phyloP scores from a whole-genome alignment of 768 basidiomycete species.

The Hemileccinum rubropunctum region DNA sequence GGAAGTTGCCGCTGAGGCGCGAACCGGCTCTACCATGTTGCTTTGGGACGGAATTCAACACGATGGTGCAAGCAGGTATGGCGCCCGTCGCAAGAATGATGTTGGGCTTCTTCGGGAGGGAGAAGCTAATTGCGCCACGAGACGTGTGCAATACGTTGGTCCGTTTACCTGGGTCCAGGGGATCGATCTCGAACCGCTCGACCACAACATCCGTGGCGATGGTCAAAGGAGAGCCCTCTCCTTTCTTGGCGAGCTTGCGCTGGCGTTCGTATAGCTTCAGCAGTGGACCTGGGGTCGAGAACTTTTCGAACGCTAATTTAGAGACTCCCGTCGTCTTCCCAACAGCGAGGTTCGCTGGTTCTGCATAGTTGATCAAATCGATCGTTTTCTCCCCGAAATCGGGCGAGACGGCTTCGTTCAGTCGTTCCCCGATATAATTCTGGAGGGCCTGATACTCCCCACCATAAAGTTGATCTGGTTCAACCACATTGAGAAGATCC shows the following conservation, averaged over 20 bases:
- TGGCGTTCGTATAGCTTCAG: slow-evolving; percentile 13
- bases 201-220: slow-evolving; percentile 13
- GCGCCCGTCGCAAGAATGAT: slow-evolving; percentile 21
- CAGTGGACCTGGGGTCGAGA: slow-evolving; percentile 17
- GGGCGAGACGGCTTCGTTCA: background rate
- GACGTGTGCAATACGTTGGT: slow-evolving; percentile 14
- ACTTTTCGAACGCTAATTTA: slow-evolving; percentile 15
- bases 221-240: slow-evolving; percentile 13
- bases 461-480: background rate
- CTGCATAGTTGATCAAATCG: background rate
- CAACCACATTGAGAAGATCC: slow-evolving; percentile 3
- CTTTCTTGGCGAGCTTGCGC: slow-evolving; percentile 6
- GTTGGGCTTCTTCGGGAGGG: slow-evolving; percentile 9
- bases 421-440: background rate
- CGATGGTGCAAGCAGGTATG: slow-evolving; percentile 17
- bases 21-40: slow-evolving; percentile 14
- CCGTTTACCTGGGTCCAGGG: slow-evolving; percentile 1
- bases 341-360: slow-evolving; percentile 11
- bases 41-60: slow-evolving; percentile 14
- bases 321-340: slow-evolving; percentile 9
- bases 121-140: slow-evolving; percentile 13
- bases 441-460: slow-evolving; percentile 5
- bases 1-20: slow-evolving; percentile 17
- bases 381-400: background rate
- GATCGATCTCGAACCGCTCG: slow-evolving; percentile 12